Evolutionary conservation across 352 stramenopile species (phyloP), one percentile per base, ranked within the genome.

Genomic region (Globisporangium nunn): DNA sequence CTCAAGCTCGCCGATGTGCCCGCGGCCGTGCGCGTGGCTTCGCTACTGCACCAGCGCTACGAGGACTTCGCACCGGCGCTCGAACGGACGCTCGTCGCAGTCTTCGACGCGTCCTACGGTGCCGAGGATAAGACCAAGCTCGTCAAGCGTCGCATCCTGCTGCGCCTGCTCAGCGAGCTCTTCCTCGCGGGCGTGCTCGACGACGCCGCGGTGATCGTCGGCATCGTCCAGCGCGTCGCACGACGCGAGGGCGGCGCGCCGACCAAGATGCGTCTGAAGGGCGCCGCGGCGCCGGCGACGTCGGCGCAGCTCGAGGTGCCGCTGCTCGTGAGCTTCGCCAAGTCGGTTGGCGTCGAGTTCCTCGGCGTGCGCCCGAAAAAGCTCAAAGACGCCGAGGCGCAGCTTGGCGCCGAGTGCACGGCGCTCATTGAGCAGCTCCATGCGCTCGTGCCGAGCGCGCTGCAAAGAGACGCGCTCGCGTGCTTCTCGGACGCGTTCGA

Each of bases 301-400:
- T 60, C 72, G 8, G 68, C 74, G 2, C 84, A 90, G 63, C 63
- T 93, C 8, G 95, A 98, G 81, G 90, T 97, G 14, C 89, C 91
- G 63, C 70, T 98, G 47, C 78, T 98, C 14, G 89, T 98, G 59
- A 95, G 85, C 52, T 98, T 98, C 76, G 91, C 90, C 51, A 98
- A 98, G 66, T 75, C 84, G 1, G 91, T 88, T 2, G 93, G 93
- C 12, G 75, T 91, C 53, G 95, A 98, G 52, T 93, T 94, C 63
- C 67, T 95, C 12, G 82, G 85, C 14, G 71, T 88, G 8, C 68
- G 78, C 6, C 72, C 79, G 14, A 80, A 79, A 50, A 87, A 85
- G 62, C 77, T 77, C 60, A 86, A 88, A 58, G 70, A 88, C 31
- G 54, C 87, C 41, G 60, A 78, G 56, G 66, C 63, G 14, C 40